A percentile compares a stretch with the other conserved stretches of the same genome.
phyloP scores from a whole-genome alignment of 176 grass and related monocot species.

The Saccharum officinarum region DNA sequence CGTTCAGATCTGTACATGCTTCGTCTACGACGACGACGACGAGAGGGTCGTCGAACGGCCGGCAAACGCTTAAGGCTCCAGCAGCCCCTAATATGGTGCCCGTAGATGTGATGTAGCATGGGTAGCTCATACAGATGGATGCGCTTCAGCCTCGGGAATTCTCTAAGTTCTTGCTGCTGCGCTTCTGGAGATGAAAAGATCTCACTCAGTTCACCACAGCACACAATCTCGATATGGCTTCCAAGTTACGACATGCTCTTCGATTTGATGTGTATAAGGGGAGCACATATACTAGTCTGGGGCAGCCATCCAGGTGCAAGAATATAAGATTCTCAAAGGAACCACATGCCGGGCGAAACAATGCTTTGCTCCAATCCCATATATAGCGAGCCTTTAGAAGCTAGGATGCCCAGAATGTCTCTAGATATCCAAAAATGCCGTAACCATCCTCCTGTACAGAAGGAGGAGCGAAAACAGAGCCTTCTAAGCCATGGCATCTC shows the following conservation, averaged over 20 bases:
- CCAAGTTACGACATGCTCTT: background rate
- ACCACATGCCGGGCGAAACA: background rate
- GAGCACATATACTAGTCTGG: conserved; percentile 11
- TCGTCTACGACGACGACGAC: no score
- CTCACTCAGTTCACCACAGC: background rate
- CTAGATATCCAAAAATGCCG: accelerated
- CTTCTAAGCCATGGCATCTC: background rate
- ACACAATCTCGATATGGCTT: background rate
- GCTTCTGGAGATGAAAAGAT: background rate
- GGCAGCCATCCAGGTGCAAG: background rate
- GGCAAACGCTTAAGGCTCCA: background rate
- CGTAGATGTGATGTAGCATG: background rate
- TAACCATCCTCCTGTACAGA: accelerated
- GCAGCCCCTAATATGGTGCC: background rate
- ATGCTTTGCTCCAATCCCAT: background rate
- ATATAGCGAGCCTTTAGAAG: background rate
- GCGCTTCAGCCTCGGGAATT: background rate
- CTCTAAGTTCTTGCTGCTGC: no score
- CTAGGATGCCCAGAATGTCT: background rate
- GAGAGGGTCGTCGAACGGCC: background rate
- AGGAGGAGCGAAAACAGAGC: background rate
- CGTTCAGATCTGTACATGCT: no score
- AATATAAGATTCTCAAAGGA: accelerated
- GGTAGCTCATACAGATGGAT: background rate
- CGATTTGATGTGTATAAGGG: background rate